Evolutionary conservation across 2,329 filamentous ascomycete species (phyloP), one percentile per base, ranked within the genome.

Genomic region (Cercospora janseana): DNA sequence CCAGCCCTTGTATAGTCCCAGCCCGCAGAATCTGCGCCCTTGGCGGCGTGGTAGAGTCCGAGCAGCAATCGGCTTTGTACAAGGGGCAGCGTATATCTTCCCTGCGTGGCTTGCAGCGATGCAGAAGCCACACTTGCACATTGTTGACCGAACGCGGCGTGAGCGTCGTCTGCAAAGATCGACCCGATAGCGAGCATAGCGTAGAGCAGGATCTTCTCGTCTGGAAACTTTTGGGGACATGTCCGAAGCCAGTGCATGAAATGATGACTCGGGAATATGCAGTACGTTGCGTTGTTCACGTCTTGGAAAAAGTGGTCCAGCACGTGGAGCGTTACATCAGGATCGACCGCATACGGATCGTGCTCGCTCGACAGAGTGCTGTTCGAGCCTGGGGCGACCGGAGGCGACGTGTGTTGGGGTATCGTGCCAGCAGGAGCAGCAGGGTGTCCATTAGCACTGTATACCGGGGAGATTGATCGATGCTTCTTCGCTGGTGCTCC

Each of bases 31-130:
- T 76, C 69, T n/a, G 79, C 78, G 10, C 79, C 79, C 16, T 77
- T 75, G 1, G 83, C 79, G 52, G 84, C 80, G 57, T 83, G 80
- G 67, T 85, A 87, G 5, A 87, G 69, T 15, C 80, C 78, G 29
- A 89, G 74, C 12, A 88, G 72, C n/a, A 88, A 70, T 46, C 82
- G 78, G 38, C 78, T 79, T 63, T 88, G 86, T 9, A 83, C 80
- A 35, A 88, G 70, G 57, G 87, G 82, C 41, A 89, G 67, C 49
- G 72, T 79, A 51, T 81, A 76, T 6, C 64, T 71, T 15, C 79
- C 75, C 52, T 76, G 72, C 24, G 72, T 72, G 45, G 72, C 71
- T 32, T 78, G 72, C 34, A 77, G 72, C 2, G 81, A 82, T 60
- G 80, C 80, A 40, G 78, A 73, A 3, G 82, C 81, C 42, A 85